These are phyloP conservation scores for Cadophora malorum DNA, from an alignment of 2,329 filamentous ascomycete species.

Conservation along the genomic window DNA sequence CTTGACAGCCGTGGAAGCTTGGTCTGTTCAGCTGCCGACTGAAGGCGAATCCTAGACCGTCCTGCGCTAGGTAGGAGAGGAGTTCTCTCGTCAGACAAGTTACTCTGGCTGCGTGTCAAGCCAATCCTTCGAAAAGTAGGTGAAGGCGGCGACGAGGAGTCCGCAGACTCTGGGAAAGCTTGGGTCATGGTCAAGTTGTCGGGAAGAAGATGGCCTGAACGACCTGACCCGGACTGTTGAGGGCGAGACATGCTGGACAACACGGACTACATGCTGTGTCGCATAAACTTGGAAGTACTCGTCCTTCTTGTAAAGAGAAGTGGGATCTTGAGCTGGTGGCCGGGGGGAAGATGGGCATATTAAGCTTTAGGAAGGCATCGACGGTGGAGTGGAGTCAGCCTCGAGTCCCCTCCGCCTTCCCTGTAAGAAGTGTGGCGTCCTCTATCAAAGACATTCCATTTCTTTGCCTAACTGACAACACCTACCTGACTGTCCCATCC, in stretches of 20 bases:
- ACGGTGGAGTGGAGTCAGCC: conserved; percentile 12
- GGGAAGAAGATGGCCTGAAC: conserved; percentile 24
- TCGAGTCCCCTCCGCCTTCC: conserved; percentile 4
- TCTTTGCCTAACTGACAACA: neutral
- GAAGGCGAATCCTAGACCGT: conserved; percentile 41
- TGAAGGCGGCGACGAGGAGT: conserved; percentile 36
- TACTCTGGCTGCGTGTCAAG: conserved; percentile 33
- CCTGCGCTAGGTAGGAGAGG: conserved; percentile 35
- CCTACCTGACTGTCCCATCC: neutral
- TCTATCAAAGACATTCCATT: neutral
- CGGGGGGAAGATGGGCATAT: neutral
- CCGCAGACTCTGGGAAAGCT: conserved; percentile 31
- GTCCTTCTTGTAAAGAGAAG: neutral
- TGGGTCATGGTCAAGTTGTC: conserved; percentile 35
- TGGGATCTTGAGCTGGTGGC: conserved; percentile 6
- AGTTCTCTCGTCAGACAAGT: conserved; percentile 40
- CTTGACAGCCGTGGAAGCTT: conserved; percentile 36
- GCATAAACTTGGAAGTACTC: neutral
- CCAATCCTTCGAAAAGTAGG: conserved; percentile 29
- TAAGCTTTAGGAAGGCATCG: conserved; percentile 11
- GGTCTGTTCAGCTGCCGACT: conserved; percentile 29
- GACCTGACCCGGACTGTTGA: conserved; percentile 24
- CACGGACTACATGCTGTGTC: conserved; percentile 27
- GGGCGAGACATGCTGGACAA: conserved; percentile 21
- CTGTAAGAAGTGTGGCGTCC: conserved; percentile 7